A percentile compares a stretch with the other conserved stretches of the same genome.
Conservation (phyloP, 768 basidiomycete species). For the Clitopilus passeckerianus region DNA sequence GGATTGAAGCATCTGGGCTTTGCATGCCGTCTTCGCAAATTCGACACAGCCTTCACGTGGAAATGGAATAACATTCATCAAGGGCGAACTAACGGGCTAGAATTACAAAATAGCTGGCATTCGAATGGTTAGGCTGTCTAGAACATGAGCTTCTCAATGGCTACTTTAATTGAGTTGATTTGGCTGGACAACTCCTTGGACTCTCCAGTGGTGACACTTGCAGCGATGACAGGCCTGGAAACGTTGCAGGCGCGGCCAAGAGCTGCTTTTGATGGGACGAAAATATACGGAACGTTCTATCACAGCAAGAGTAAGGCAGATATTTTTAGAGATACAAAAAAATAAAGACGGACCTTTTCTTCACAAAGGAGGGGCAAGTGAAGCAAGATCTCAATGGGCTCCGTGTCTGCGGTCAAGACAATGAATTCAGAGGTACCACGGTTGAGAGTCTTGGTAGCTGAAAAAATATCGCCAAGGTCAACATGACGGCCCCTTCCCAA, state of each 20-base stretch:
- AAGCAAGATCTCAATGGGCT: constrained; percentile 95
- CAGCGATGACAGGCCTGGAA: constrained; percentile 90
- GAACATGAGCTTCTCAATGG: constrained; percentile 65
- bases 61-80: background rate
- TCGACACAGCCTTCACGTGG: background rate
- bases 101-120: background rate
- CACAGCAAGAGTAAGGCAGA: constrained; percentile 3
- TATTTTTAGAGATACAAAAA: background rate
- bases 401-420: constrained; percentile 93
- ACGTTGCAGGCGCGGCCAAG: constrained; percentile 96
- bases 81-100: background rate
- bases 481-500: background rate
- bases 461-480: constrained; percentile 4
- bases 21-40: background rate
- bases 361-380: constrained; percentile 97
- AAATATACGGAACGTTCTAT: constrained; percentile 96
- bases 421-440: constrained; percentile 98
- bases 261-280: constrained; percentile 92
- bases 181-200: constrained; percentile 86
- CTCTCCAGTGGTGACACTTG: constrained; percentile 95
- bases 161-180: constrained; percentile 80
- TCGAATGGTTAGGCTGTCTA: constrained; percentile 16
- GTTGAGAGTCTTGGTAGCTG: constrained; percentile 97
- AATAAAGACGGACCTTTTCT: constrained; percentile 71
- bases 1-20: background rate